Base-by-base conservation (phyloP, 1,284 basidiomycete genomes). In the Heterobasidion occidentale region DNA sequence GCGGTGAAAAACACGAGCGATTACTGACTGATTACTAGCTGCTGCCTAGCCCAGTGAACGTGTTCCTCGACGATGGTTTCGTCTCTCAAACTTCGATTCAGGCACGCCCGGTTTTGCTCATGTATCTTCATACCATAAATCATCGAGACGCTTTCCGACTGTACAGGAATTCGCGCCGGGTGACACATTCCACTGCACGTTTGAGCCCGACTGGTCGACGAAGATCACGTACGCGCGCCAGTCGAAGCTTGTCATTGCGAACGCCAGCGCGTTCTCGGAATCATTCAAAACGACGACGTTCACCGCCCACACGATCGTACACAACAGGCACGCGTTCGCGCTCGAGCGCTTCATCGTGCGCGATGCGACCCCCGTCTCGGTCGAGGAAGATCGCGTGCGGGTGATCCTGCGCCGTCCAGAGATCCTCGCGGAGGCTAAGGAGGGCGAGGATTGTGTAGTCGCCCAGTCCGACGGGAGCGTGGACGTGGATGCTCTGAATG, bases 161-260 rank as follows among this genome's bases (percentile, higher is more conserved):
- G 20, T 36, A 9, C 52, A 78, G 76, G 74, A 78, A 54, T 71
- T 80, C 51, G 72, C 72, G 57, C 72, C 73, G 0, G 72, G 74
- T 9, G 80, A 81, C 53, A 72, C 68, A 14, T 83, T 85, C 68
- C 65, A 68, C 34, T 81, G 80, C 66, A 77, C 77, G 6, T 74
- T 84, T n/a, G 81, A 81, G 19, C 68, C 74, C 27, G 81, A 83
- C 64, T 61, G 75, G 2, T 71, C 74, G 2, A 70, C 77, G 44
- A 72, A 76, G 56, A 70, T 84, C 44, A 73, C 74, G 36, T 81
- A 79, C 67, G 62, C 68, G 9, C 78, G 78, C 53, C 69, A 67
- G 20, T 66, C 69, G 27, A 69, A 68, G 46, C 70, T 68, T 5
- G 65, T 67, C 52, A 67, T 71, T 54, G 67, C 69, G 15, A 62